These are phyloP conservation scores for Ustilago lituana DNA, from an alignment of 1,284 basidiomycete genomes.

Conservation along the genomic window DNA sequence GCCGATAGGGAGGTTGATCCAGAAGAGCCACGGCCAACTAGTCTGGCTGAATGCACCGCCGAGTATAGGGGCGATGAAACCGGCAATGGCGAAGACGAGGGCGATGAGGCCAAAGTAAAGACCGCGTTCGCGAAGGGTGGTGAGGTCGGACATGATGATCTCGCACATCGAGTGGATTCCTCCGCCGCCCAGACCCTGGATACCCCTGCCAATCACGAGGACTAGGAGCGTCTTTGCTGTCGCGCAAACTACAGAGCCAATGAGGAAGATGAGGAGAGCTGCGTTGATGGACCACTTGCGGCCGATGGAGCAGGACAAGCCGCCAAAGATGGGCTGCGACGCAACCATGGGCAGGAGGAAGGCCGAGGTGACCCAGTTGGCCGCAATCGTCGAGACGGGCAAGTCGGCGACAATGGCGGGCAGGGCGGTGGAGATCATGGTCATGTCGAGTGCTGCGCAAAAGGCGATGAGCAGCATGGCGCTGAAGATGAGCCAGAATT, in stretches of 20 bases:
- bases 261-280: constrained; percentile 46
- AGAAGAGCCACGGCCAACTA: constrained; percentile 70
- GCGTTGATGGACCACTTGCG: constrained; percentile 27
- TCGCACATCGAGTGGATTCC: constrained; percentile 69
- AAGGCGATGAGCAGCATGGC: constrained; percentile 22
- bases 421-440: constrained; percentile 53
- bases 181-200: constrained; percentile 70
- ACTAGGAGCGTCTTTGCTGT: constrained; percentile 28
- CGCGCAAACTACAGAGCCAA: constrained; percentile 37
- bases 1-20: constrained; percentile 56
- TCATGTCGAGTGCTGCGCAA: constrained; percentile 40
- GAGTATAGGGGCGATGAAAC: constrained; percentile 67
- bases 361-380: constrained; percentile 50
- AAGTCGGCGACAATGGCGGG: constrained; percentile 40
- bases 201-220: constrained; percentile 39
- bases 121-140: constrained; percentile 69
- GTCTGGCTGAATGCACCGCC: constrained; percentile 67
- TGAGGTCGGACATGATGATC: constrained; percentile 69
- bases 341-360: constrained; percentile 47
- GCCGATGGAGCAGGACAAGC: constrained; percentile 44
- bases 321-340: constrained; percentile 49
- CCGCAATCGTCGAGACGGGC: constrained; percentile 27
- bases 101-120: constrained; percentile 67
- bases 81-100: constrained; percentile 51
- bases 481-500: constrained; percentile 27